A percentile compares a stretch with the other conserved stretches of the same genome.
Evolutionary conservation across 2,329 filamentous ascomycete species (phyloP).

Genomic region (Didymellaceae sp.): DNA sequence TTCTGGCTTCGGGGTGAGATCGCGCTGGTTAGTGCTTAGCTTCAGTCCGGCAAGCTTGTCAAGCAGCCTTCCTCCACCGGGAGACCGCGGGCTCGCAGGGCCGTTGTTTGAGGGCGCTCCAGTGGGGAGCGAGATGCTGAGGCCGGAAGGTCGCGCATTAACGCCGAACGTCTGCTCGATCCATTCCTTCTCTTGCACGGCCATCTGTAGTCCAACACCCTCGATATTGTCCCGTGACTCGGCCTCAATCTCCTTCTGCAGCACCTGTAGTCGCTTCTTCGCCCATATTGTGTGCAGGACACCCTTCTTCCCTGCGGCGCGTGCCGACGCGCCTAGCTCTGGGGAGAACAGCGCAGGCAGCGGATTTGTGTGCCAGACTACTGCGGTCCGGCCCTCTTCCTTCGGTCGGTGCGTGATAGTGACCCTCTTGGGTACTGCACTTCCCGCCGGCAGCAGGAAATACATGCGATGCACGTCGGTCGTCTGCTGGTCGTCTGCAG

Average conservation of each 20-base stretch:
- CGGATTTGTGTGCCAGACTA: constrained; percentile 72
- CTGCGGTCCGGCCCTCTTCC: constrained; percentile 51
- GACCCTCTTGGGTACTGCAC: constrained; percentile 74
- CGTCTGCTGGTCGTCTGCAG: constrained; percentile 63
- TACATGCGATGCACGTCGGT: constrained; percentile 71
- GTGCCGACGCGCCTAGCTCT: constrained; percentile 71
- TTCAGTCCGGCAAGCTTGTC: constrained; percentile 83
- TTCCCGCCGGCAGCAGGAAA: constrained; percentile 78
- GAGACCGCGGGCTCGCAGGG: constrained; percentile 66
- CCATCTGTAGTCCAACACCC: constrained; percentile 84
- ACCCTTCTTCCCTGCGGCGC: constrained; percentile 74
- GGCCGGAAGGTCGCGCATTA: constrained; percentile 49
- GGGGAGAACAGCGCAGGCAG: constrained; percentile 86
- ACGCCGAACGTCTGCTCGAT: constrained; percentile 82
- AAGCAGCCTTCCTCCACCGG: constrained; percentile 71
- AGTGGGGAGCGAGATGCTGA: constrained; percentile 47
- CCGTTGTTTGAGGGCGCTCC: constrained; percentile 57
- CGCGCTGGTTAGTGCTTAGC: constrained; percentile 73
- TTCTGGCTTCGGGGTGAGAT: constrained; percentile 60
- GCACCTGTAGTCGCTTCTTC: constrained; percentile 75
- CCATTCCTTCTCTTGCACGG: constrained; percentile 81
- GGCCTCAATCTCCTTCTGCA: constrained; percentile 76
- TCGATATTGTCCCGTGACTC: constrained; percentile 79
- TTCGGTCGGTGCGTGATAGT: constrained; percentile 64
- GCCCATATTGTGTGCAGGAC: constrained; percentile 92